Percentiles rank a stretch among this genome's conserved stretches.
phyloP scores from a whole-genome alignment of 108 stramenopile species.

The Bacterosira constricta region DNA sequence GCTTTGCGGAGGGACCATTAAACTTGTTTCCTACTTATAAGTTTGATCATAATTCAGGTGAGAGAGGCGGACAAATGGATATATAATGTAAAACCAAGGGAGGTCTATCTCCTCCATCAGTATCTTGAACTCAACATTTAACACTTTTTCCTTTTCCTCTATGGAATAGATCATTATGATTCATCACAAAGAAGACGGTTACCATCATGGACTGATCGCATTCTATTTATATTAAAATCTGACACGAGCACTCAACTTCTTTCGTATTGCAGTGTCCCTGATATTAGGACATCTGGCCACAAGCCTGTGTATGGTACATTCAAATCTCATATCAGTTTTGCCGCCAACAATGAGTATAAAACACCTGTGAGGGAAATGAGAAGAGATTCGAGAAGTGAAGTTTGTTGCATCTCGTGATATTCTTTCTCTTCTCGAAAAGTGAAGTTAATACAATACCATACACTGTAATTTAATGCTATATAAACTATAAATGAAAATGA shows the following conservation, averaged over 20 bases:
- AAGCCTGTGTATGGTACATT: conserved; percentile 94
- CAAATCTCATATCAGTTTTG: conserved; percentile 52
- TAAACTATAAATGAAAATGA: background rate
- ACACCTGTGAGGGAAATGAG: conserved; percentile 1
- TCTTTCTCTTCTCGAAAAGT: background rate
- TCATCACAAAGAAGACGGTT: conserved; percentile 78
- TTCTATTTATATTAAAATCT: conserved; percentile 83
- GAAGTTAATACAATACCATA: too few relatives aligned
- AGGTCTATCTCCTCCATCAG: too few relatives aligned
- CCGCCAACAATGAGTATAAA: background rate
- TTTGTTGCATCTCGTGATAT: conserved; percentile 32
- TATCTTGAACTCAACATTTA: too few relatives aligned
- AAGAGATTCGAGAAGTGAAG: conserved; percentile 33
- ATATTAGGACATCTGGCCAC: conserved; percentile 84
- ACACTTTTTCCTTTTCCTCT: background rate
- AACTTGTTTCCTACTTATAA: conserved; percentile 96
- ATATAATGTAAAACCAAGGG: too few relatives aligned
- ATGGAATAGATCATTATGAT: conserved; percentile 27
- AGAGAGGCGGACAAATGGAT: too few relatives aligned
- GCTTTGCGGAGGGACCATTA: conserved; percentile 88
- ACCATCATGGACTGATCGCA: conserved; percentile 99
- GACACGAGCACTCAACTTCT: conserved; percentile 72
- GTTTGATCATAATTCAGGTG: conserved; percentile 76
- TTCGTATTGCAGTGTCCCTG: conserved; percentile 63
- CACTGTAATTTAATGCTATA: background rate